Evolutionary conservation across 306 rosid species (phyloP).

Genomic region (Corylus avellana): DNA sequence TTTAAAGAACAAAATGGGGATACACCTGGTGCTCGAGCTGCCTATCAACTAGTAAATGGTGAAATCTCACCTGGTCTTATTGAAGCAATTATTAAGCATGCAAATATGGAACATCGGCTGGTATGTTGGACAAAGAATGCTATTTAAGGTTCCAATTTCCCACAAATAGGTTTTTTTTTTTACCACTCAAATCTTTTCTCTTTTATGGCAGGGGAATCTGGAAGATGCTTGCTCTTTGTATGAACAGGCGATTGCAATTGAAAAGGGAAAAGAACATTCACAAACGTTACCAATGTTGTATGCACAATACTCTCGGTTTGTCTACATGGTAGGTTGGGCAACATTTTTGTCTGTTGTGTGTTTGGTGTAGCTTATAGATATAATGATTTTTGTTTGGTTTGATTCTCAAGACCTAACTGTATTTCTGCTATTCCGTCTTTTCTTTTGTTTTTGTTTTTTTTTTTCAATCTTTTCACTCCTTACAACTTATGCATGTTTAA

Average conservation of each 20-base stretch:
- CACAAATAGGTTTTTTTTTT: slow-evolving; percentile 4
- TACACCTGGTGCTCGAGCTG: slow-evolving; percentile 82
- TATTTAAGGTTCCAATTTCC: slow-evolving; percentile 20
- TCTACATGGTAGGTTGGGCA: slow-evolving; percentile 68
- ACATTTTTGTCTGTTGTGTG: neutral
- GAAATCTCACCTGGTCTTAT: slow-evolving; percentile 97
- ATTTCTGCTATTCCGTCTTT: neutral
- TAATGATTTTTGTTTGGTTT: neutral
- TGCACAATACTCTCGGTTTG: slow-evolving; percentile 88
- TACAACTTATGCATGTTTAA: neutral
- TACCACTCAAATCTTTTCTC: slow-evolving; percentile 17
- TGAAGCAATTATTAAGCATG: slow-evolving; percentile 93
- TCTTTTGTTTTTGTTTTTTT: neutral
- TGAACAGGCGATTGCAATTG: slow-evolving; percentile 95
- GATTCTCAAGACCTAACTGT: neutral
- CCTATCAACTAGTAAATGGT: slow-evolving; percentile 87
- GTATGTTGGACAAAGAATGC: slow-evolving; percentile 46
- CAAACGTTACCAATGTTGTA: slow-evolving; percentile 75
- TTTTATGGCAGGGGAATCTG: slow-evolving; percentile 68
- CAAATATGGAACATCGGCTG: slow-evolving; percentile 92
- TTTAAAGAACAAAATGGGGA: slow-evolving; percentile 90
- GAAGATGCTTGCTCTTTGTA: slow-evolving; percentile 80
- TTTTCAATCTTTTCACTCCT: neutral
- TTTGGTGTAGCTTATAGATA: neutral
- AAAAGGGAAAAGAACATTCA: slow-evolving; percentile 95